Percentiles rank a stretch among this genome's conserved stretches.
phyloP scores from a whole-genome alignment of 176 grass and related monocot genomes.

The Triticum dicoccoides region DNA sequence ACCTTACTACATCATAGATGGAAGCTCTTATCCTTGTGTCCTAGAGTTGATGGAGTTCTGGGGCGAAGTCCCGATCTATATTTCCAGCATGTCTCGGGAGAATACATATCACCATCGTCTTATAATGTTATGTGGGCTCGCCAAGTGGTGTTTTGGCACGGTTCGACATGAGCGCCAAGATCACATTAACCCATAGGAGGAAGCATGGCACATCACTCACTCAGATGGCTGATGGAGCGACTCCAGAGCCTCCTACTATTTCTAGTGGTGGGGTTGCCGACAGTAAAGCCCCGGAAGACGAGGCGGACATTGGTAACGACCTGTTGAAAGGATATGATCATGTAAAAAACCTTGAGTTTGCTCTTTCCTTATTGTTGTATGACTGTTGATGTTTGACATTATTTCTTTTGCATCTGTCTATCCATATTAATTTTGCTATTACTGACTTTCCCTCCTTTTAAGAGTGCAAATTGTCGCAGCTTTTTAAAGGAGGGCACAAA shows the following conservation, averaged over 20 bases:
- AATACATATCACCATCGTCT: too few relatives aligned
- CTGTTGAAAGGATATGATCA: too few relatives aligned
- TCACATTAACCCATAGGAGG: slow-evolving; percentile 54
- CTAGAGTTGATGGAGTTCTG: too few relatives aligned
- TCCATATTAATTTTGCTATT: not conserved
- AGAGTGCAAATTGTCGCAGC: not conserved
- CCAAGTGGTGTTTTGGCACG: not conserved
- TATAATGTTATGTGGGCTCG: not conserved
- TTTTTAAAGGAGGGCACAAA: not conserved
- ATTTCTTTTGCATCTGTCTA: too few relatives aligned
- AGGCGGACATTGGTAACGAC: not conserved
- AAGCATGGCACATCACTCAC: slow-evolving; percentile 32
- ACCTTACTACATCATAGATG: too few relatives aligned
- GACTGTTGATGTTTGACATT: too few relatives aligned
- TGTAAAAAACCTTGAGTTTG: not conserved
- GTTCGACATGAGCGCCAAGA: slow-evolving; percentile 32
- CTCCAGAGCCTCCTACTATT: slow-evolving; percentile 11
- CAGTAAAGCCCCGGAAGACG: not conserved
- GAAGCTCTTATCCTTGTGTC: too few relatives aligned
- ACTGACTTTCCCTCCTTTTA: not conserved
- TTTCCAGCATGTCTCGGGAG: not conserved
- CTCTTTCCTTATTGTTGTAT: too few relatives aligned
- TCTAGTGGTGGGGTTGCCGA: not conserved
- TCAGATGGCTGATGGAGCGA: not conserved
- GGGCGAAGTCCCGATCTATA: too few relatives aligned